These are phyloP conservation scores for Xylaria sp. DNA, from an alignment of 2,329 filamentous ascomycete genomes.

Conservation along the genomic window DNA sequence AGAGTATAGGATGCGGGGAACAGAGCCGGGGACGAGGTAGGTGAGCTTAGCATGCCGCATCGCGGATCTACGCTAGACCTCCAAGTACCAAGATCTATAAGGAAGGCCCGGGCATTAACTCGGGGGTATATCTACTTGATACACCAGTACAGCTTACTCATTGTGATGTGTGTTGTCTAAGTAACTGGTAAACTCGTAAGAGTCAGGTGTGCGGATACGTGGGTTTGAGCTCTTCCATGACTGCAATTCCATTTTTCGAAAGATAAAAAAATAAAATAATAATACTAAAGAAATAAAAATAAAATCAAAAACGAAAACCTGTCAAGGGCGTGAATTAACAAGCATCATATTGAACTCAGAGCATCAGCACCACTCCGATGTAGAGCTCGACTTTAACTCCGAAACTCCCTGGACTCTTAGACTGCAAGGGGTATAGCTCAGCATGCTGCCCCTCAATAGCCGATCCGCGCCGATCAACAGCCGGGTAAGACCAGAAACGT, in stretches of 20 bases:
- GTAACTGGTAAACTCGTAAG: not conserved
- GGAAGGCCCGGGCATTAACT: not conserved
- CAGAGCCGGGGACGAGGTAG: conserved; percentile 2
- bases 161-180: not conserved
- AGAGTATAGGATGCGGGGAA: conserved; percentile 15
- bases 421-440: conserved; percentile 12
- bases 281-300: too few relatives aligned
- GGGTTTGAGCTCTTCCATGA: not conserved
- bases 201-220: not conserved
- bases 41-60: conserved; percentile 12
- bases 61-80: conserved; percentile 16
- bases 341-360: not conserved
- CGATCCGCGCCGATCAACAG: conserved; percentile 1
- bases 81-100: not conserved
- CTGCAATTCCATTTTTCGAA: too few relatives aligned
- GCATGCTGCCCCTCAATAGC: conserved; percentile 1
- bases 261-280: too few relatives aligned
- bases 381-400: conserved; percentile 2
- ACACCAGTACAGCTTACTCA: not conserved
- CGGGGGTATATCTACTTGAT: not conserved
- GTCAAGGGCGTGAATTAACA: not conserved
- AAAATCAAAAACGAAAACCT: too few relatives aligned
- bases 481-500: conserved; percentile 1
- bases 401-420: not conserved
- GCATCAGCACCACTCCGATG: not conserved